Conservation (phyloP, 2,329 filamentous ascomycete genomes). For the Hypomyces rosellus region DNA sequence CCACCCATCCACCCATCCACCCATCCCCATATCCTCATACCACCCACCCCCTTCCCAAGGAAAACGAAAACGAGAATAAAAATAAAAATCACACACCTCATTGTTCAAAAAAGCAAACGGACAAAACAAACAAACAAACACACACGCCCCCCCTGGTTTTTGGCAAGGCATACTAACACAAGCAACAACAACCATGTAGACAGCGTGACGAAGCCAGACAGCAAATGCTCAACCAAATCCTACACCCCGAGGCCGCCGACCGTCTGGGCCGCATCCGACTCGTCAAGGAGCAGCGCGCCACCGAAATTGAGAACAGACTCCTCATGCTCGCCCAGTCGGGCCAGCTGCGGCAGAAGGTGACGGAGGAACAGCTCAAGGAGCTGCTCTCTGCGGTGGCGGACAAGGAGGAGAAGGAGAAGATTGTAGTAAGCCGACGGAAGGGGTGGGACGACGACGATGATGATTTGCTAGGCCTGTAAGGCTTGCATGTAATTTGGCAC, state of each 20-base stretch:
- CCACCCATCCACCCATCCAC: too few species aligned
- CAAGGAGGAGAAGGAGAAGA: slow-evolving; percentile 71
- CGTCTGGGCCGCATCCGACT: slow-evolving; percentile 89
- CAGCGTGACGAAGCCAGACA: slow-evolving; percentile 63
- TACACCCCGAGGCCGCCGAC: slow-evolving; percentile 88
- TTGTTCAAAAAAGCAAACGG: too few species aligned
- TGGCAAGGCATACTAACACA: too few species aligned
- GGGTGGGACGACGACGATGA: slow-evolving; percentile 82
- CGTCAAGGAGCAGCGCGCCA: slow-evolving; percentile 86
- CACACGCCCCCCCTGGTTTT: background rate
- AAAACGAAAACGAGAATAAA: too few species aligned
- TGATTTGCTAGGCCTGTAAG: slow-evolving; percentile 58
- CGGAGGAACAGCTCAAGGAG: slow-evolving; percentile 89
- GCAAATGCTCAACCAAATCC: slow-evolving; percentile 82
- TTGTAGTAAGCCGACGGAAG: slow-evolving; percentile 78
- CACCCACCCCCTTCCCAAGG: too few species aligned
- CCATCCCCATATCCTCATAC: too few species aligned
- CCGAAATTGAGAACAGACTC: slow-evolving; percentile 84
- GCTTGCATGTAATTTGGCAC: background rate
- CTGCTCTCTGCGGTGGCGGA: slow-evolving; percentile 80
- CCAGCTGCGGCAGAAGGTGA: slow-evolving; percentile 81
- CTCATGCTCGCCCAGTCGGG: slow-evolving; percentile 86
- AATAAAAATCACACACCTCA: too few species aligned
- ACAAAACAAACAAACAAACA: too few species aligned
- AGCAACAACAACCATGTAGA: slow-evolving; percentile 20